Evolutionary conservation across 1,284 basidiomycete genomes (phyloP).

Genomic region (Naganishia sp.): DNA sequence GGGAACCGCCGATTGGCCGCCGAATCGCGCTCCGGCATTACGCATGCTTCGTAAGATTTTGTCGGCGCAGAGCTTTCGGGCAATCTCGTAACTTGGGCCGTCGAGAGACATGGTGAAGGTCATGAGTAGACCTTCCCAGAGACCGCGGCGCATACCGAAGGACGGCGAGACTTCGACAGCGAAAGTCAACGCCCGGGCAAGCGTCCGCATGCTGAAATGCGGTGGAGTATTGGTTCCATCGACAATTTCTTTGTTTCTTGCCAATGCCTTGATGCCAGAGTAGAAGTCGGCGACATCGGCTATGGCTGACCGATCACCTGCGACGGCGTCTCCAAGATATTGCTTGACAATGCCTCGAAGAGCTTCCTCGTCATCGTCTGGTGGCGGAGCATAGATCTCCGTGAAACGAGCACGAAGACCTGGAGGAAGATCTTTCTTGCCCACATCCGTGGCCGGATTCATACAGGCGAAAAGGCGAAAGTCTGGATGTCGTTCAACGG

Average conservation of each 20-base stretch:
- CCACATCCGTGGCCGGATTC: conserved; percentile 99
- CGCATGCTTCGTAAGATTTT: conserved; percentile 80
- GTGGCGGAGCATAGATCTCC: conserved; percentile 90
- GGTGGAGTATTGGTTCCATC: conserved; percentile 95
- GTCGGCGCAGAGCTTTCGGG: conserved; percentile 69
- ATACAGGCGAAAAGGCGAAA: conserved; percentile 98
- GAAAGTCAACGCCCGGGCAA: conserved; percentile 88
- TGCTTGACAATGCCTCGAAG: conserved; percentile 83
- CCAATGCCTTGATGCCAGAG: conserved; percentile 74
- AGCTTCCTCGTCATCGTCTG: conserved; percentile 89
- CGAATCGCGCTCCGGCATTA: conserved; percentile 74
- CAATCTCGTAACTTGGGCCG: conserved; percentile 67
- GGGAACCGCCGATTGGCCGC: conserved; percentile 67
- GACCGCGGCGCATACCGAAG: conserved; percentile 79
- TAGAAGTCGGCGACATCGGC: conserved; percentile 94
- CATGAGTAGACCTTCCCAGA: conserved; percentile 98
- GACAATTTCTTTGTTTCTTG: conserved; percentile 77
- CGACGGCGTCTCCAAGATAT: conserved; percentile 81
- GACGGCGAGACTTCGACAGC: conserved; percentile 75
- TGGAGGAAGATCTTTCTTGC: conserved; percentile 93
- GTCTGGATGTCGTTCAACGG: conserved; percentile 85
- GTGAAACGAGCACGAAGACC: conserved; percentile 91
- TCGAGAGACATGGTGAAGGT: conserved; percentile 96
- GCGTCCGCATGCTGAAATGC: conserved; percentile 95
- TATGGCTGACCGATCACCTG: conserved; percentile 84